Conservation (phyloP, 2,329 filamentous ascomycete species). For the Trichoderma sp. region DNA sequence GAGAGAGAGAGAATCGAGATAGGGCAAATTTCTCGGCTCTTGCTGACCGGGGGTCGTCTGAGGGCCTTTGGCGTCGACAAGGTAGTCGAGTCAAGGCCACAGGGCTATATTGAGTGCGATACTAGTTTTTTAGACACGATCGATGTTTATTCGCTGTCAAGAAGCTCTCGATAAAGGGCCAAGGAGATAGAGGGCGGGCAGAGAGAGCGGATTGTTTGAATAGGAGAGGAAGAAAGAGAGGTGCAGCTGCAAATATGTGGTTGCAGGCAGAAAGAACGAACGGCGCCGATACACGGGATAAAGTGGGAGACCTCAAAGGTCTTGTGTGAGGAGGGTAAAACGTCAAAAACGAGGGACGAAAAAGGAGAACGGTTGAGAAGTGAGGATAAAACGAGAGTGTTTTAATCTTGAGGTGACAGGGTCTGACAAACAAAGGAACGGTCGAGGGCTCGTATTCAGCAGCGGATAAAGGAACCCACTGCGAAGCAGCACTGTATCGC, state of each 20-base stretch:
- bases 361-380: conserved; percentile 24
- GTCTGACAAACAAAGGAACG: conserved; percentile 25
- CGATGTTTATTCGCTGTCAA: neutral
- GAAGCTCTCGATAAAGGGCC: neutral
- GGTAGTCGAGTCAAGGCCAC: conserved; percentile 20
- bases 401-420: conserved; percentile 28
- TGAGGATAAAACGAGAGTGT: conserved; percentile 27
- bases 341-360: conserved; percentile 24
- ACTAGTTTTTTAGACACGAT: neutral
- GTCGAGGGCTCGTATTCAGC: conserved; percentile 27
- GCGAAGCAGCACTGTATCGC: neutral
- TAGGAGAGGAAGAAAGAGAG: conserved; percentile 12
- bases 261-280: conserved; percentile 12
- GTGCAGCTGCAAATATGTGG: neutral
- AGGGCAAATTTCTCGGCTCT: conserved; percentile 9
- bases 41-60: conserved; percentile 12
- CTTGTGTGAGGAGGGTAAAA: conserved; percentile 7
- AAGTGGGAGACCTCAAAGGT: conserved; percentile 10
- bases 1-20: neutral
- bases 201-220: conserved; percentile 22
- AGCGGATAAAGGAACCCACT: conserved; percentile 4
- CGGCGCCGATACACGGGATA: conserved; percentile 13
- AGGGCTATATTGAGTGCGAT: neutral
- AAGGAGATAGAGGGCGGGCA: neutral
- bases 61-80: conserved; percentile 11